These are phyloP conservation scores for Cyclotella distinguenda DNA, from an alignment of 108 stramenopile genomes.

Conservation along the genomic window DNA sequence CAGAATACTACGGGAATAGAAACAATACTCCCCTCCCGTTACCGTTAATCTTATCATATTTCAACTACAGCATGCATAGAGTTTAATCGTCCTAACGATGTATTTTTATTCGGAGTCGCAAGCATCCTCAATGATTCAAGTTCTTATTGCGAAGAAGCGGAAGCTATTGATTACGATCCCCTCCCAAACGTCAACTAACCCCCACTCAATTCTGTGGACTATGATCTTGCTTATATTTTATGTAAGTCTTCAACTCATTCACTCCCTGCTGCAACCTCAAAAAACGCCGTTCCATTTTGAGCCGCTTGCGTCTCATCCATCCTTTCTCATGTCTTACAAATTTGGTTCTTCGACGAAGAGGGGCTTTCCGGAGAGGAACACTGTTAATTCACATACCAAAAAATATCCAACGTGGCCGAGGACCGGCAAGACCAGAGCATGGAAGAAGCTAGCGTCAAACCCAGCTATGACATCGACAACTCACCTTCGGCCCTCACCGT, in stretches of 20 bases:
- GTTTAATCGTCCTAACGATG: no score
- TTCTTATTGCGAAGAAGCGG: no score
- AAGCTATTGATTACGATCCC: no score
- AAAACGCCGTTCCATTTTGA: slow-evolving; percentile 36
- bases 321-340: slow-evolving; percentile 40
- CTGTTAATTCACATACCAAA: neutral
- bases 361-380: slow-evolving; percentile 10
- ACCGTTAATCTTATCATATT: no score
- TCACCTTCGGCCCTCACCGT: slow-evolving; percentile 40
- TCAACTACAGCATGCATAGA: no score
- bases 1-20: no score
- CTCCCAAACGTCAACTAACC: neutral
- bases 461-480: slow-evolving; percentile 8
- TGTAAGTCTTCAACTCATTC: slow-evolving; percentile 41
- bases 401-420: neutral
- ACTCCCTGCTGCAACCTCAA: slow-evolving; percentile 36
- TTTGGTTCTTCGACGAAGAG: slow-evolving; percentile 32
- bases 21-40: no score
- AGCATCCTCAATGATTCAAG: no score
- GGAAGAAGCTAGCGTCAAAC: neutral
- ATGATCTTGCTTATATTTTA: slow-evolving; percentile 40
- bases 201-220: neutral
- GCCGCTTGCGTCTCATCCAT: slow-evolving; percentile 47
- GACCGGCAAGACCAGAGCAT: neutral
- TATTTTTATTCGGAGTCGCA: no score